Base-by-base conservation (phyloP, 1,284 basidiomycete genomes). In the Cystobasidium pallidum region DNA sequence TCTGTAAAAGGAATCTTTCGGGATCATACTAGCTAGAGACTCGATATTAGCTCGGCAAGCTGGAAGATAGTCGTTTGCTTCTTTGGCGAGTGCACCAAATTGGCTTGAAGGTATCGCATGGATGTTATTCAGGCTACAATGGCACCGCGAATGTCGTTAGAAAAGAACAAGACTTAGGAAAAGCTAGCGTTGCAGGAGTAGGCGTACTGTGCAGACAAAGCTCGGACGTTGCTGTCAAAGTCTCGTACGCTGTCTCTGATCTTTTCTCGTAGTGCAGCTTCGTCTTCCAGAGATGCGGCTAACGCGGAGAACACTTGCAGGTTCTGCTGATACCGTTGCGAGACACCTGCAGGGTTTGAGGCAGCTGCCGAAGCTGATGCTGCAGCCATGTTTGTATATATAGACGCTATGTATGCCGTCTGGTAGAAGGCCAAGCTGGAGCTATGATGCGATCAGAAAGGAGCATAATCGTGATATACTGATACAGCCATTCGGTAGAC, bases 231-330 rank as follows among this genome's bases (percentile, higher is more conserved):
- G 28, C 61, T 59, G 39, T 77, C 76, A 49, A 77, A 34, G 7
- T 68, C 70, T 10, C 68, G 66, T 8, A 73, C 70, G 24, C 61
- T 65, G 26, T 76, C 75, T n/a, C 74, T 63, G 26, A 77, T 74
- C 24, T 61, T 64, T 54, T 77, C 76, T 19, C 76, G 59, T 45
- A 76, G 66, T 7, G 74, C 72, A 3, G 72, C 63, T 58, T 76
- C 76, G 28, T 30, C 36, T 41, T 73, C 65, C 43, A 76, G 74
- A 32, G 59, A 65, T 30, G 54, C 61, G 2, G 62, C 55, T 15
- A 76, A 70, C 57, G 70, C 66, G 24, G 52, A n/a, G 34, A 76
- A 76, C 52, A 71, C 68, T 24, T 49, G 45, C n/a, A 71, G n/a
- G 26, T 71, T 71, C 34, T 39, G 43, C 41, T 71, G 59, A 24